phyloP scores from a whole-genome alignment of 192 early-diverging fungal species.

The Backusella sp. region DNA sequence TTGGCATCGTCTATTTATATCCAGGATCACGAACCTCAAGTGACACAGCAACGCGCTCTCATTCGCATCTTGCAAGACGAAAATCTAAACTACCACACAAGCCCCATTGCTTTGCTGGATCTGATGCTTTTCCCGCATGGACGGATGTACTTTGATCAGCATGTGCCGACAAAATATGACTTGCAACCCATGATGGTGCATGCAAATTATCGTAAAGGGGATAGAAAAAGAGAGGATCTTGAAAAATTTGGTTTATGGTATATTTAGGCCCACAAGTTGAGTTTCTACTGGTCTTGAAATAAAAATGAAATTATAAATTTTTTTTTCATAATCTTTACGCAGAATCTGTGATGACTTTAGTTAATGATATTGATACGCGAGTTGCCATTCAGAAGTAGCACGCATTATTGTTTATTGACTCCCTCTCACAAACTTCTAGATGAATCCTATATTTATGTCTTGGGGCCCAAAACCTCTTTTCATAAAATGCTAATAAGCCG shows the following conservation, averaged over 20 bases:
- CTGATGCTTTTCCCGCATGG: conserved; percentile 36
- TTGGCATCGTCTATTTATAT: conserved; percentile 35
- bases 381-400: neutral
- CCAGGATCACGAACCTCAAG: conserved; percentile 19
- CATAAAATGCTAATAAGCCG: conserved; percentile 18
- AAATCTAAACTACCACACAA: conserved; percentile 18
- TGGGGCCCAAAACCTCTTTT: neutral
- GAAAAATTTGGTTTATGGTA: conserved; percentile 40
- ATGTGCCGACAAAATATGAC: conserved; percentile 19
- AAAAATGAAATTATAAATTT: neutral
- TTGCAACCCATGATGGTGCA: conserved; percentile 38
- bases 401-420: conserved; percentile 6
- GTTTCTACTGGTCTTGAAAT: neutral
- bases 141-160: conserved; percentile 33
- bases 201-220: conserved; percentile 36
- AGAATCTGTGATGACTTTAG: conserved; percentile 16
- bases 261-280: conserved; percentile 14
- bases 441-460: conserved; percentile 11
- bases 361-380: neutral
- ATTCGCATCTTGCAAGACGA: conserved; percentile 30
- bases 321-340: neutral
- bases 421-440: conserved; percentile 16
- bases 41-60: conserved; percentile 39
- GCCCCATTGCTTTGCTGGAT: conserved; percentile 28
- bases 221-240: conserved; percentile 26